Evolutionary conservation across 208 protist species (phyloP), one percentile per base, ranked within the genome.

Genomic region (Trypanosoma congolense): DNA sequence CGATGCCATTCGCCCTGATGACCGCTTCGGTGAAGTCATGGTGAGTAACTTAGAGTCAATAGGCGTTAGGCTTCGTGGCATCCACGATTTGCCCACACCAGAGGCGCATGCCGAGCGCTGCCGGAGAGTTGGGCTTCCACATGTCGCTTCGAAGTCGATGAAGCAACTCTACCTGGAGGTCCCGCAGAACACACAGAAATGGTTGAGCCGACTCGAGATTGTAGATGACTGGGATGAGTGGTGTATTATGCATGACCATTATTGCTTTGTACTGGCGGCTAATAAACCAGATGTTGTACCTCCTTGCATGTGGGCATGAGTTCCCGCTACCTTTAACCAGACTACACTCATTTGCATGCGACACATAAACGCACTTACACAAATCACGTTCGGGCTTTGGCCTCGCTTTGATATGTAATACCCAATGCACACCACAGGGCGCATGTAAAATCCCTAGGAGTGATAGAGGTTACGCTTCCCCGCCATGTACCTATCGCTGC

Each of bases 151-250:
- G 2, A 57, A 69, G 46, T 78, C 83, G 0, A 95, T 95, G 88
- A 72, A 67, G 48, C 61, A 72, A 47, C 70, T 95, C 2, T 95
- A 92, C 49, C 60, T 92, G 24, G 58, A 63, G 31, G 88, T 95
- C 6, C 88, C 88, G 9, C 75, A 66, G 43, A 70, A 84, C 5
- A 65, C 62, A 18, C 68, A 80, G 56, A 71, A 70, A 25, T 72
- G 67, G 47, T 68, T 95, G 9, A 82, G 81, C 58, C 81, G 82
- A 48, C 69, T 95, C 14, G 88, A 95, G 67, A 92, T 92, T 66
- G 83, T 95, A 6, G 88, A 95, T 54, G 88, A 95, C 65, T 95
- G 85, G 84, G 88, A 95, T 60, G 88, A 95, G 65, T 95, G 88
- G 85, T 90, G 87, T 38, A 59, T 95, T 49, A 83, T 95, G 64